Conservation (phyloP, 2,329 filamentous ascomycete genomes). For the Lasiodiplodia sp. region DNA sequence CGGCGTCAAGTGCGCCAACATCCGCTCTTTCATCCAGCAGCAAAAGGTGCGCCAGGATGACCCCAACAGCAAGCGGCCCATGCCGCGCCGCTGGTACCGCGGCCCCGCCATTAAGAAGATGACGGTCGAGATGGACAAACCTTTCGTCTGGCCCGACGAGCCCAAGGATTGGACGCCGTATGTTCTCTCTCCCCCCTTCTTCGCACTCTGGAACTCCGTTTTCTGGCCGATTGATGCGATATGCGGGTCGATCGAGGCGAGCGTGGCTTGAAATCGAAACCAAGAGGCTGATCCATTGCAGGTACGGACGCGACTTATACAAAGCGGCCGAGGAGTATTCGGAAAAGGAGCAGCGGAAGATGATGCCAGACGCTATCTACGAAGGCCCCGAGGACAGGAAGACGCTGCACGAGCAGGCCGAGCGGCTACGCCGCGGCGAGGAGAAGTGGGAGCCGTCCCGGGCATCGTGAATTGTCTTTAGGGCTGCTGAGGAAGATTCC, state of each 20-base stretch:
- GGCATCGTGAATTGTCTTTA: background rate
- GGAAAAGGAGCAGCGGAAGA: constrained; percentile 49
- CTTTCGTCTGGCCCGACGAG: constrained; percentile 84
- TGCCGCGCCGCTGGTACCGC: constrained; percentile 68
- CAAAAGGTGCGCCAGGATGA: constrained; percentile 65
- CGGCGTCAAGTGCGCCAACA: constrained; percentile 71
- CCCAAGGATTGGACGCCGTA: constrained; percentile 68
- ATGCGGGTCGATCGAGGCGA: background rate
- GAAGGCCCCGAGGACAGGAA: constrained; percentile 31
- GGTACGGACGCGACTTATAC: constrained; percentile 69
- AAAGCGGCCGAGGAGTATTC: constrained; percentile 58
- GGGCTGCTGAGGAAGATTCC: background rate
- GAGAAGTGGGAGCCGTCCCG: constrained; percentile 46
- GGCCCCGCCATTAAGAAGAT: constrained; percentile 84
- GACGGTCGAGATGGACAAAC: constrained; percentile 86
- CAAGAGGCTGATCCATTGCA: constrained; percentile 35
- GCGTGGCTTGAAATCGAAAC: background rate
- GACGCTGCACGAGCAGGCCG: constrained; percentile 39
- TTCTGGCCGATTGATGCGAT: background rate
- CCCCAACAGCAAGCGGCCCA: constrained; percentile 48
- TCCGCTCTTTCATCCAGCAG: constrained; percentile 83
- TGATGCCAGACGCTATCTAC: constrained; percentile 31
- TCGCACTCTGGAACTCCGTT: background rate
- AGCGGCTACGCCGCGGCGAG: constrained; percentile 35
- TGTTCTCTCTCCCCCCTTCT: constrained; percentile 37